Conservation (phyloP, 768 basidiomycete genomes). For the Rhodotorula sphaerocarpa region DNA sequence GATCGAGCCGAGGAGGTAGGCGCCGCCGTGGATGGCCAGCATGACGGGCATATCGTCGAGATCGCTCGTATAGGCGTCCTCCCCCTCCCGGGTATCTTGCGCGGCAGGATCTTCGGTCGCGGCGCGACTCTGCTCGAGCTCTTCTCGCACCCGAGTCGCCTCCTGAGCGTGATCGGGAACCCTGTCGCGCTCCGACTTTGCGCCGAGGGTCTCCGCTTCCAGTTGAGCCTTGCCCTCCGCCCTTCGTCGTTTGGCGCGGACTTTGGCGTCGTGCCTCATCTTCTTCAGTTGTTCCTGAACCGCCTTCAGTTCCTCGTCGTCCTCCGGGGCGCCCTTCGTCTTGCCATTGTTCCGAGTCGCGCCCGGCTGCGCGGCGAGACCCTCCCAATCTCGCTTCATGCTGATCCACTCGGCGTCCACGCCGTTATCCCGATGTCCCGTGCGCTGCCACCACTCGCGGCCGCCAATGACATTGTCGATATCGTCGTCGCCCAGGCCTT, state of each 20-base stretch:
- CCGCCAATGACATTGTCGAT: slow-evolving; percentile 68
- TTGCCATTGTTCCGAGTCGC: not conserved
- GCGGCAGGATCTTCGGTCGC: slow-evolving; percentile 18
- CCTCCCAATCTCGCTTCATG: slow-evolving; percentile 42
- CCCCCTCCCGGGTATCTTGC: not conserved
- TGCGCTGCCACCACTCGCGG: slow-evolving; percentile 84
- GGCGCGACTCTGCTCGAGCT: too few species aligned
- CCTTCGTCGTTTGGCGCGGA: slow-evolving; percentile 11
- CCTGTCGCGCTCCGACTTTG: not conserved
- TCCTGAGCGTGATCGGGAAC: slow-evolving; percentile 10
- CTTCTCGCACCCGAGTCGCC: too few species aligned
- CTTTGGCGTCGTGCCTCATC: slow-evolving; percentile 14
- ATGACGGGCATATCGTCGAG: slow-evolving; percentile 44
- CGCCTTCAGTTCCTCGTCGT: not conserved
- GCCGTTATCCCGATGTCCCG: slow-evolving; percentile 62
- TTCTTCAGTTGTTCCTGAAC: not conserved
- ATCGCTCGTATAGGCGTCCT: slow-evolving; percentile 40
- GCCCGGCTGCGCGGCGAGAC: slow-evolving; percentile 34
- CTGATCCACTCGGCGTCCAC: slow-evolving; percentile 48
- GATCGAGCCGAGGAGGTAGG: slow-evolving; percentile 44
- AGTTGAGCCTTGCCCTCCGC: slow-evolving; percentile 21
- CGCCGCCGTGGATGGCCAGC: slow-evolving; percentile 46
- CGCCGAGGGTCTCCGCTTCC: slow-evolving; percentile 1
- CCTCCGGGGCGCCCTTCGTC: slow-evolving; percentile 7
- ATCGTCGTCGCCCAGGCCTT: slow-evolving; percentile 28